Conservation (phyloP, 2,329 filamentous ascomycete species). For the Epichloe sibirici region DNA sequence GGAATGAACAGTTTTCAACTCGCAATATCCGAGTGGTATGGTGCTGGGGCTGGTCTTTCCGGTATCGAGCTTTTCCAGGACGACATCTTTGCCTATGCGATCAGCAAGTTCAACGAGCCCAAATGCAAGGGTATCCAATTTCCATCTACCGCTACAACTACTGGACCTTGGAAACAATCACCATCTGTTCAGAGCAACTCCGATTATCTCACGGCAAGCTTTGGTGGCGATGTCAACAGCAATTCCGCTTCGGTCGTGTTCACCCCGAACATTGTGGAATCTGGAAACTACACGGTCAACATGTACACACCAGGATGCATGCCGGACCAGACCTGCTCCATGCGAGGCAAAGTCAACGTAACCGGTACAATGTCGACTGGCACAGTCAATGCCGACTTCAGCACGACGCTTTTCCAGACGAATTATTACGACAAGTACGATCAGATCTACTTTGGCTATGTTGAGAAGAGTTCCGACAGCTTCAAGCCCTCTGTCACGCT, state of each 20-base stretch:
- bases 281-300: conserved; percentile 83
- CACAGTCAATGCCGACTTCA: conserved; percentile 34
- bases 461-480: conserved; percentile 59
- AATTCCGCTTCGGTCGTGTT: conserved; percentile 62
- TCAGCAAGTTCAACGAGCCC: conserved; percentile 82
- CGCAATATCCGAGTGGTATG: conserved; percentile 80
- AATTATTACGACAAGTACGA: conserved; percentile 98
- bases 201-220: conserved; percentile 60
- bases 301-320: conserved; percentile 87
- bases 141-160: conserved; percentile 53
- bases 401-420: conserved; percentile 66
- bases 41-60: conserved; percentile 68
- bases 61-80: conserved; percentile 82
- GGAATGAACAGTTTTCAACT: conserved; percentile 82
- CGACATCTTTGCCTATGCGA: conserved; percentile 73
- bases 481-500: conserved; percentile 78
- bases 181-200: conserved; percentile 58
- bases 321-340: conserved; percentile 63
- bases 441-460: conserved; percentile 72
- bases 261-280: conserved; percentile 70
- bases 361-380: conserved; percentile 55
- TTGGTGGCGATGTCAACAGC: conserved; percentile 42
- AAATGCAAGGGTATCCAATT: conserved; percentile 52
- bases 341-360: conserved; percentile 71
- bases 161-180: conserved; percentile 62